Conservation (phyloP, 805 yeast genomes). For the Wickerhamomyces bisporus region DNA sequence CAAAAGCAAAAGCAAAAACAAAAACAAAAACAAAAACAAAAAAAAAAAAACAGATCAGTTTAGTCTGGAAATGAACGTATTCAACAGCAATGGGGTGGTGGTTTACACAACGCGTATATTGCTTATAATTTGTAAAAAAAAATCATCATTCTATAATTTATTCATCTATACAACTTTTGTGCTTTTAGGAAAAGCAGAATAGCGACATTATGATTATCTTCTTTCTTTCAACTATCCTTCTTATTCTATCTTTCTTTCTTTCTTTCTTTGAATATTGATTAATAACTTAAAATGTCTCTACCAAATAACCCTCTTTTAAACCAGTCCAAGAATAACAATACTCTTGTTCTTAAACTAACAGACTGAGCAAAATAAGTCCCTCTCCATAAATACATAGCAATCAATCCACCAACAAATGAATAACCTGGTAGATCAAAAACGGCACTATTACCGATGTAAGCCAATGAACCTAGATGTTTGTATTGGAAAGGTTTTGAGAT, state of each 20-base stretch:
- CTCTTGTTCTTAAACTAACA: constrained; percentile 60
- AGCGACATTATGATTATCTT: too few species aligned
- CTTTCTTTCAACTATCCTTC: not conserved
- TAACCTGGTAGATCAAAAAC: constrained; percentile 62
- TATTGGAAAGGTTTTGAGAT: constrained; percentile 55
- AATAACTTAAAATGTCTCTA: constrained; percentile 37
- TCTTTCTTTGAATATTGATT: not conserved
- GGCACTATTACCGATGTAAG: constrained; percentile 67
- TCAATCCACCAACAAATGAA: constrained; percentile 56
- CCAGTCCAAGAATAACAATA: constrained; percentile 63
- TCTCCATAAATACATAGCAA: constrained; percentile 74
- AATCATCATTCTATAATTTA: too few species aligned
- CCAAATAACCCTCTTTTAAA: constrained; percentile 55
- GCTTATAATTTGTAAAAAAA: too few species aligned
- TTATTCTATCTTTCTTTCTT: not conserved
- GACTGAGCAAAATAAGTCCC: constrained; percentile 65
- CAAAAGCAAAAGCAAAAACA: too few species aligned
- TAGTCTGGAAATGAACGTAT: too few species aligned
- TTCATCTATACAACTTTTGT: too few species aligned
- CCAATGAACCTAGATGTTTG: constrained; percentile 61
- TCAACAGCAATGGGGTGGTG: too few species aligned
- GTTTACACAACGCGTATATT: too few species aligned
- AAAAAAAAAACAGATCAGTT: too few species aligned
- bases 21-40: too few species aligned
- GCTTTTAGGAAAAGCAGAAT: too few species aligned